Evolutionary conservation across 352 stramenopile genomes (phyloP).

Genomic region (Phytophthora vignae): DNA sequence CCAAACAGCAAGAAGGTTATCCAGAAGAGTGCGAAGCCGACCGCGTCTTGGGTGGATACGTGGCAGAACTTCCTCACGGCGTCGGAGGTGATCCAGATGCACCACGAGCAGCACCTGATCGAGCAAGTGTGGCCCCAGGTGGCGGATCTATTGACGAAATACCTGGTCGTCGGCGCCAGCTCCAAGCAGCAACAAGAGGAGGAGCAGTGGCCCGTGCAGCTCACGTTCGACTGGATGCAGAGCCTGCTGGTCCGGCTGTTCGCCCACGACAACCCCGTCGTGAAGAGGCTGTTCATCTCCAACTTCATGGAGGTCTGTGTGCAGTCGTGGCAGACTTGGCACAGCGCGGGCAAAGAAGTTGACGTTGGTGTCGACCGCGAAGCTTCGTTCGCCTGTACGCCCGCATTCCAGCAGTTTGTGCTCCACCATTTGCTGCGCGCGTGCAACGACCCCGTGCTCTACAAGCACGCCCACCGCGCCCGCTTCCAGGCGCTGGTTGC

Average conservation of each 20-base stretch:
- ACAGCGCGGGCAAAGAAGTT: not conserved
- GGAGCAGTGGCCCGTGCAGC: constrained; percentile 55
- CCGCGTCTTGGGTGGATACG: constrained; percentile 26
- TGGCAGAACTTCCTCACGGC: constrained; percentile 81
- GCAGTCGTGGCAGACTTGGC: constrained; percentile 26
- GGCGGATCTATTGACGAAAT: constrained; percentile 51
- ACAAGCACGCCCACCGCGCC: constrained; percentile 60
- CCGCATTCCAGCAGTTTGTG: constrained; percentile 65
- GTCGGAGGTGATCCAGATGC: constrained; percentile 86
- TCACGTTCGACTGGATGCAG: constrained; percentile 84
- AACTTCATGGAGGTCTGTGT: constrained; percentile 69
- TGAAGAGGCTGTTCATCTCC: constrained; percentile 76
- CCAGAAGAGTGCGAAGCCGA: not conserved
- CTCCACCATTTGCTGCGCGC: constrained; percentile 57
- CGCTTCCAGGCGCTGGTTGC: constrained; percentile 46
- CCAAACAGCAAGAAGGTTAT: constrained; percentile 12
- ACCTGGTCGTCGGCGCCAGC: constrained; percentile 36
- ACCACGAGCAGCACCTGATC: constrained; percentile 84
- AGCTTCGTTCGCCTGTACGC: constrained; percentile 49
- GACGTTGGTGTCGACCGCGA: constrained; percentile 18
- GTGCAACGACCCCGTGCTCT: constrained; percentile 79
- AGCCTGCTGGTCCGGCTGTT: constrained; percentile 78
- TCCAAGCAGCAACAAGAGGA: not conserved
- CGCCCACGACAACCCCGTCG: constrained; percentile 77
- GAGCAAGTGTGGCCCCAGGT: constrained; percentile 88